Evolutionary conservation across 1,284 basidiomycete species (phyloP).

Genomic region (Somion occarium): DNA sequence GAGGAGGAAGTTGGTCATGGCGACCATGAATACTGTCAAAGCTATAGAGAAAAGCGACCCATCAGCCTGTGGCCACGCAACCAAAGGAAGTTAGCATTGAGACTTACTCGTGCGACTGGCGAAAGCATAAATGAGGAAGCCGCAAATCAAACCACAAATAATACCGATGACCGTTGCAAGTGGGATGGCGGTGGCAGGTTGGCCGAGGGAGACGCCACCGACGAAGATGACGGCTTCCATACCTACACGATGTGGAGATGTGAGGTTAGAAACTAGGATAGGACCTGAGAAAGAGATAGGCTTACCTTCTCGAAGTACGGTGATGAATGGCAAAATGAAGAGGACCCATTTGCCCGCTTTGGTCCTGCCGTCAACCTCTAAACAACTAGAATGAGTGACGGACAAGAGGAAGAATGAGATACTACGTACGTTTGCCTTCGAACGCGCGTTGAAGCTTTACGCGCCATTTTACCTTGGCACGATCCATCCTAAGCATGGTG

Average conservation of each 20-base stretch:
- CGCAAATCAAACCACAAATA: conserved; percentile 65
- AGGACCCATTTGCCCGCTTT: conserved; percentile 76
- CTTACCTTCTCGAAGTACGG: conserved; percentile 84
- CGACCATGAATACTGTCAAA: conserved; percentile 77
- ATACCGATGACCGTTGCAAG: conserved; percentile 85
- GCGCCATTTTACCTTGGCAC: conserved; percentile 86
- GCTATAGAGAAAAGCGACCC: conserved; percentile 34
- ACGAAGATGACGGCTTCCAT: conserved; percentile 93
- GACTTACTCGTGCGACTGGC: conserved; percentile 65
- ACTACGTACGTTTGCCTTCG: conserved; percentile 44
- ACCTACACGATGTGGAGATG: conserved; percentile 30
- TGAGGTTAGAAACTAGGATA: not conserved
- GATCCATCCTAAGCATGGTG: conserved; percentile 51
- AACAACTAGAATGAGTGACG: not conserved
- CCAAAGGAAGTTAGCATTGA: too few species aligned
- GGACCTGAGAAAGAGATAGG: conserved; percentile 1
- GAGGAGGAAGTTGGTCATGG: conserved; percentile 86
- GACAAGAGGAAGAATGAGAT: not conserved
- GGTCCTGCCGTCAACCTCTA: conserved; percentile 38
- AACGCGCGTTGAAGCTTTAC: conserved; percentile 83
- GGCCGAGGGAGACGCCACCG: conserved; percentile 84
- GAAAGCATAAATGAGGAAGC: conserved; percentile 71
- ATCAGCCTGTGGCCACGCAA: not conserved
- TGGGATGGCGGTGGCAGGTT: conserved; percentile 80
- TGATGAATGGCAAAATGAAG: conserved; percentile 85